These are phyloP conservation scores for Geosmithia morbida DNA, from an alignment of 2,329 filamentous ascomycete species.

Conservation along the genomic window DNA sequence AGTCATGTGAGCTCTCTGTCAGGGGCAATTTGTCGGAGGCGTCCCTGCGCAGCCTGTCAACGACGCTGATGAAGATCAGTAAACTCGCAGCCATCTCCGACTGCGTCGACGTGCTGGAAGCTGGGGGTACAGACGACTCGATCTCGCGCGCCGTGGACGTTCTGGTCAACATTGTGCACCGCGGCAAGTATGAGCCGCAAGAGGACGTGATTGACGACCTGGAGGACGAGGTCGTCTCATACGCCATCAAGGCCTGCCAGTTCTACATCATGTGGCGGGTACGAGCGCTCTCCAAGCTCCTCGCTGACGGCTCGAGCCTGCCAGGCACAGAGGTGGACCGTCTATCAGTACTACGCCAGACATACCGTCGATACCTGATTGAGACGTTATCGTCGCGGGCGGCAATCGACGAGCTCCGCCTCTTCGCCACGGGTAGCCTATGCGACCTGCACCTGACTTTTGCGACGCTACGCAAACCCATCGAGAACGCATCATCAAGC, in stretches of 20 bases:
- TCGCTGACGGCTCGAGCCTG: constrained; percentile 40
- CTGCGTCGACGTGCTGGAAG: constrained; percentile 61
- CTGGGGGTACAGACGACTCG: constrained; percentile 33
- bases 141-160: constrained; percentile 46
- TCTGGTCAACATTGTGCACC: constrained; percentile 56
- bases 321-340: constrained; percentile 44
- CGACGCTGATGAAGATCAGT: constrained; percentile 63
- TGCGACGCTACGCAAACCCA: constrained; percentile 48
- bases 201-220: constrained; percentile 53
- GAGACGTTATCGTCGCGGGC: constrained; percentile 53
- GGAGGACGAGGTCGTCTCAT: constrained; percentile 66
- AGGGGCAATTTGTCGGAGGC: constrained; percentile 54
- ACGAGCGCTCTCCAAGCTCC: constrained; percentile 38
- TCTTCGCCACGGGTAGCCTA: constrained; percentile 60
- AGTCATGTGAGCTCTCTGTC: constrained; percentile 54
- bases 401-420: constrained; percentile 63
- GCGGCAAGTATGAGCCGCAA: constrained; percentile 55
- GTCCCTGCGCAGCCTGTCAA: constrained; percentile 55
- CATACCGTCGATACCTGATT: constrained; percentile 48
- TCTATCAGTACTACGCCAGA: constrained; percentile 38
- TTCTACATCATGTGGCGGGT: constrained; percentile 97
- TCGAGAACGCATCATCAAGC: constrained; percentile 22
- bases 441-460: constrained; percentile 77
- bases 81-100: constrained; percentile 71
- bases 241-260: constrained; percentile 60